Conservation (phyloP, 306 rosid species). For the Cercis canadensis region DNA sequence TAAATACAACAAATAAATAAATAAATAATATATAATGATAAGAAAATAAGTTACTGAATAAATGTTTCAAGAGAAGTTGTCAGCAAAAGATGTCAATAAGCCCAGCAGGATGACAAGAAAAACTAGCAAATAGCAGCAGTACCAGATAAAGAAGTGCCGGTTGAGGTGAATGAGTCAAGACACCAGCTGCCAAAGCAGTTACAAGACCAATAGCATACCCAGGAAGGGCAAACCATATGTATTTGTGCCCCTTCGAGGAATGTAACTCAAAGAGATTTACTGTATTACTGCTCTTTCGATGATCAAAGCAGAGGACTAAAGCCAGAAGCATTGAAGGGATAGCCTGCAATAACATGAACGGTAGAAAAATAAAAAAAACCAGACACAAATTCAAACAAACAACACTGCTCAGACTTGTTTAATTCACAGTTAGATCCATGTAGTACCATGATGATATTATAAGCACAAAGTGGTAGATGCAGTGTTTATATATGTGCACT, state of each 20-base stretch:
- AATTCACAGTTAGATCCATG: slow-evolving; percentile 3
- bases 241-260: slow-evolving; percentile 92
- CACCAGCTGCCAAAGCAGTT: slow-evolving; percentile 90
- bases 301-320: slow-evolving; percentile 88
- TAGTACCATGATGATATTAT: neutral
- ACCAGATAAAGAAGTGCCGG: slow-evolving; percentile 98
- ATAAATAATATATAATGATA: slow-evolving; percentile 11
- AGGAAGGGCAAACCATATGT: slow-evolving; percentile 97
- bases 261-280: slow-evolving; percentile 71
- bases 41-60: slow-evolving; percentile 15
- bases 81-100: slow-evolving; percentile 6
- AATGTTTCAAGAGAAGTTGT: neutral
- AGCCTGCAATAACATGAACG: slow-evolving; percentile 60
- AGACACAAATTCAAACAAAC: neutral
- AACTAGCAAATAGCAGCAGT: slow-evolving; percentile 32
- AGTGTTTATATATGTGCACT: neutral
- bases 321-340: slow-evolving; percentile 98
- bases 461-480: neutral
- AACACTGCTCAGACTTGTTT: neutral
- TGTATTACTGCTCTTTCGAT: slow-evolving; percentile 76
- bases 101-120: slow-evolving; percentile 11
- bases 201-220: slow-evolving; percentile 95
- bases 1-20: neutral
- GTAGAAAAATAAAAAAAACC: slow-evolving; percentile 14
- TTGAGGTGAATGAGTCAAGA: slow-evolving; percentile 92